Conservation (phyloP, 2,329 filamentous ascomycete species). For the Cytospora mali region DNA sequence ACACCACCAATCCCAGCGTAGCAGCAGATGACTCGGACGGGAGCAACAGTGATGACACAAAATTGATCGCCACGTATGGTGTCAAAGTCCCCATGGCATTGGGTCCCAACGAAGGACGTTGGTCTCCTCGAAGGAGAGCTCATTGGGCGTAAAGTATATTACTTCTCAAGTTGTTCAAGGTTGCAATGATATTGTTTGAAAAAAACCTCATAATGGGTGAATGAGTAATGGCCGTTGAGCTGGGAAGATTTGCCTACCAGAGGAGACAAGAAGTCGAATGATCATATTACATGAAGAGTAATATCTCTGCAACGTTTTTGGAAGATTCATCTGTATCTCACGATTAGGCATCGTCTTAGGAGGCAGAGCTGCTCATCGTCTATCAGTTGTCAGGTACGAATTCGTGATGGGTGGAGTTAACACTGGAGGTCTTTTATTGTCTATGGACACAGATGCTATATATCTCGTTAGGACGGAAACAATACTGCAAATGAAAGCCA, state of each 20-base stretch:
- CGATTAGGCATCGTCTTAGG: constrained; percentile 25
- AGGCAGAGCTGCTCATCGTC: constrained; percentile 14
- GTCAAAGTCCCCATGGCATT: not conserved
- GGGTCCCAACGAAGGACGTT: not conserved
- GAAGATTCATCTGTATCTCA: constrained; percentile 27
- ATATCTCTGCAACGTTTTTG: constrained; percentile 11
- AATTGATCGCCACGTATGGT: not conserved
- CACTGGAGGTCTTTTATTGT: not conserved
- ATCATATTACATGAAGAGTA: constrained; percentile 10
- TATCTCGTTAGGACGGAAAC: constrained; percentile 5
- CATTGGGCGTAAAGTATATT: constrained; percentile 1
- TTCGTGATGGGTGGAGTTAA: constrained; percentile 7
- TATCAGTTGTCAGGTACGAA: constrained; percentile 19
- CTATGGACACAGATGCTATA: constrained; percentile 2
- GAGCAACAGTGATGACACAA: not conserved
- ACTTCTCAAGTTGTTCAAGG: not conserved
- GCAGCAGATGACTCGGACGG: not conserved
- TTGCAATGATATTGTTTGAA: constrained; percentile 1
- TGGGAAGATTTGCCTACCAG: not conserved
- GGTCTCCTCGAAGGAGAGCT: constrained; percentile 8
- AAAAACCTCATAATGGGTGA: not conserved
- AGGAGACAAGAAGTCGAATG: not conserved
- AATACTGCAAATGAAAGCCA: constrained; percentile 12
- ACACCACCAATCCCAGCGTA: not conserved
- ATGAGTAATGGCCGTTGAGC: not conserved